Evolutionary conservation across 768 basidiomycete genomes (phyloP).

Genomic region (Kwoniella sp.): DNA sequence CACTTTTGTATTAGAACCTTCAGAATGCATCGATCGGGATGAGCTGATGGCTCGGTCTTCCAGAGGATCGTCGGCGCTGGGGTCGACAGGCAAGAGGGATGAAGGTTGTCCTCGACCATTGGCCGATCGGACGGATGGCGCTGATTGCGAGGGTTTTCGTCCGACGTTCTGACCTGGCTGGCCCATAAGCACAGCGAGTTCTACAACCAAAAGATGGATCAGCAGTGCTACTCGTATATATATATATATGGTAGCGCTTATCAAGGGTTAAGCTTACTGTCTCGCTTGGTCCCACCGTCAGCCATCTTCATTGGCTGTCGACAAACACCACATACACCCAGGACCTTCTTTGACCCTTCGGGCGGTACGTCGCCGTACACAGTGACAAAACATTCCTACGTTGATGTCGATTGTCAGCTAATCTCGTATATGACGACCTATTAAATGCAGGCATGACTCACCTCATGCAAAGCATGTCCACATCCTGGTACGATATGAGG

Average conservation of each 20-base stretch:
- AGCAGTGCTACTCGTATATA: neutral
- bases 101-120: slow-evolving; percentile 20
- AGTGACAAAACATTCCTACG: slow-evolving; percentile 94
- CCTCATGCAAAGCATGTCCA: slow-evolving; percentile 96
- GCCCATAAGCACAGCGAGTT: slow-evolving; percentile 90
- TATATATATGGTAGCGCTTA: no score
- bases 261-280: no score
- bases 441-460: slow-evolving; percentile 26
- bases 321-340: slow-evolving; percentile 97
- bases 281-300: slow-evolving; percentile 71
- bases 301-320: slow-evolving; percentile 94
- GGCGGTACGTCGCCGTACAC: slow-evolving; percentile 85
- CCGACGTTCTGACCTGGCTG: slow-evolving; percentile 62
- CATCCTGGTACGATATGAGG: slow-evolving; percentile 97
- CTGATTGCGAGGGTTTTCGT: slow-evolving; percentile 37
- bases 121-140: slow-evolving; percentile 40
- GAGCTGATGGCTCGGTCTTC: slow-evolving; percentile 60
- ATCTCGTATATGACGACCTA: slow-evolving; percentile 51
- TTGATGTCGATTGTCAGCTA: slow-evolving; percentile 8
- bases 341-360: slow-evolving; percentile 65
- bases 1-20: slow-evolving; percentile 60
- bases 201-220: slow-evolving; percentile 58
- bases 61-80: slow-evolving; percentile 81
- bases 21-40: slow-evolving; percentile 8
- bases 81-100: slow-evolving; percentile 59